A percentile compares a stretch with the other conserved stretches of the same genome.
Conservation (phyloP, 352 stramenopile species). For the Pythium dissotocum region DNA sequence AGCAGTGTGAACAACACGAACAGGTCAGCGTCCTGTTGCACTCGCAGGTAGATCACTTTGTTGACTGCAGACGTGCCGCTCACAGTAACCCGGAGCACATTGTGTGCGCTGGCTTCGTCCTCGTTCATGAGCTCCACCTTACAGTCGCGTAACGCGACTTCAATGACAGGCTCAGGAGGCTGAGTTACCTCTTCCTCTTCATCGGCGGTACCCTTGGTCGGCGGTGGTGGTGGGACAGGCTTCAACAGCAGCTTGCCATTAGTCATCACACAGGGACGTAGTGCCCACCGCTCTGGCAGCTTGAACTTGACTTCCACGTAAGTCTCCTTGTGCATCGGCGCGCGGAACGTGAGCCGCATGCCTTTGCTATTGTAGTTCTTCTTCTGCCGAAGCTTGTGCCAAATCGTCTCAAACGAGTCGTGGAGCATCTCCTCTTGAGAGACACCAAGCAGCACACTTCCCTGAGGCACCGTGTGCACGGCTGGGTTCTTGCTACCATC, state of each 20-base stretch:
- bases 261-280: constrained; percentile 34
- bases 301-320: constrained; percentile 41
- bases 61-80: neutral
- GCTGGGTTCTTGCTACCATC: neutral
- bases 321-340: constrained; percentile 40
- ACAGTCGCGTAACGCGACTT: constrained; percentile 49
- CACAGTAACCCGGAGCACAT: constrained; percentile 51
- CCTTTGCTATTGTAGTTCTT: constrained; percentile 44
- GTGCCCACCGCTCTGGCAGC: constrained; percentile 37
- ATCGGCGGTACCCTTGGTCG: neutral
- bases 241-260: constrained; percentile 43
- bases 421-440: constrained; percentile 61
- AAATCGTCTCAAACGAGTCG: constrained; percentile 72
- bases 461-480: constrained; percentile 36
- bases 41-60: constrained; percentile 42
- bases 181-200: neutral
- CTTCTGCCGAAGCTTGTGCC: constrained; percentile 61
- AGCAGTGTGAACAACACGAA: constrained; percentile 64
- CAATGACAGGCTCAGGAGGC: constrained; percentile 9
- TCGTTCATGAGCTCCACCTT: constrained; percentile 47
- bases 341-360: constrained; percentile 59
- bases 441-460: constrained; percentile 58
- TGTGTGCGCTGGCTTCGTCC: constrained; percentile 34
- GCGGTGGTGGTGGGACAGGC: neutral
- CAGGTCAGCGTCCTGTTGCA: constrained; percentile 42